Base-by-base conservation (phyloP, 2,329 filamentous ascomycete genomes). In the Knoxdaviesia capensis region DNA sequence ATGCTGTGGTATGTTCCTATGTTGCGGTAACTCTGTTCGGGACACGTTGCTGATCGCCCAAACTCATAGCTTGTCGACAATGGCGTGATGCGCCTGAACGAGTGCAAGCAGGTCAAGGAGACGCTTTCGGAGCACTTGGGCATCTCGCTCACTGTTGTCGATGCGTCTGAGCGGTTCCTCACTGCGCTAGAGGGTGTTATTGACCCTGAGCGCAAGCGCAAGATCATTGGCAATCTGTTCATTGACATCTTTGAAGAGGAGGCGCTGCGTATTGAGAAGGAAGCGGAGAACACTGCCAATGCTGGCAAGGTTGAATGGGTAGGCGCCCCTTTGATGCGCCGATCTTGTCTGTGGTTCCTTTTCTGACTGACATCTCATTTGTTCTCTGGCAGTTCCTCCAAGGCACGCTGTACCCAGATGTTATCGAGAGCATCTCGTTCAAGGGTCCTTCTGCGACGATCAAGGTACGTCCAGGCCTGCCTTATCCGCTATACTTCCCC, bases 91-190 rank as follows among this genome's bases (percentile, higher is more conserved):
- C 76, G 90, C 35, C 67, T 90, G 31, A 78, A 94, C 54, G 90
- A 96, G 59, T 86, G 80, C 49, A 63, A 77, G 49, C 66, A 79
- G 52, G 90, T 96, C 41, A 78, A 93, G 59, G 66, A 85, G 58
- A 87, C 76, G 0, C 71, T 96, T 3, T 68, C 69, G 2, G 58
- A 86, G 53, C 77, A 90, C 49, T 71, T 96, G 1, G 83, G 83
- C 1, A 92, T 96, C 59, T 90, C 94, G 58, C 67, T 96, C 3
- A 93, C 83, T 0, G 79, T 96, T 31, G 74, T 92, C 2, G 81
- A 96, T 55, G 86, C 75, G 0, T 69, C 71, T 7, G 68, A 92
- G 46, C 64, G 71, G 30, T 96, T 96, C 66, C 65, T 94, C n/a
- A 62, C 63, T 31, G 68, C 76, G 29, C 74, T 96, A 1, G 71